These are phyloP conservation scores for Murraya paniculata DNA, from an alignment of 345 rosid species.

Conservation along the genomic window DNA sequence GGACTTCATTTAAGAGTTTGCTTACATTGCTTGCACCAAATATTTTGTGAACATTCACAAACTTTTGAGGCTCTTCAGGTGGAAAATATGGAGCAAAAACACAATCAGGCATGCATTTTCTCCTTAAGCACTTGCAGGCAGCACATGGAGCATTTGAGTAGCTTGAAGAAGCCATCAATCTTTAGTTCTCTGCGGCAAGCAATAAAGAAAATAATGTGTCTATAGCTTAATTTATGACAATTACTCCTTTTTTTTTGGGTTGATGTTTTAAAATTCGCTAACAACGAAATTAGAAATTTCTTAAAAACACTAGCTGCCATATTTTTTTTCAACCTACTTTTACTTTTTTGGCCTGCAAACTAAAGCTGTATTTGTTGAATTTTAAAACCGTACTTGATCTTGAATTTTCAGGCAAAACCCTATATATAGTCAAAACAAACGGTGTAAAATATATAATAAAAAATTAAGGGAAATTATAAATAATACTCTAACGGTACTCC, in stretches of 20 bases:
- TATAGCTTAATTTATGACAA: neutral
- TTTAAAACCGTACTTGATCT: neutral
- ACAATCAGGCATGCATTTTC: slow-evolving; percentile 58
- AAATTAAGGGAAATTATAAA: neutral
- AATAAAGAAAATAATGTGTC: neutral
- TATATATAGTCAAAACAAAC: slow-evolving; percentile 12
- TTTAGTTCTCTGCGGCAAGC: slow-evolving; percentile 1
- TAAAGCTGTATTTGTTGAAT: slow-evolving; percentile 22
- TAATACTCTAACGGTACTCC: neutral
- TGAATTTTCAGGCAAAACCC: slow-evolving; percentile 10
- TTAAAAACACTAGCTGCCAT: neutral
- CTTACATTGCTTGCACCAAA: slow-evolving; percentile 66
- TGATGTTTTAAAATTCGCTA: neutral
- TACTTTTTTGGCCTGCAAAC: slow-evolving; percentile 20
- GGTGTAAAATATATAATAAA: neutral
- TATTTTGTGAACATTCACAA: slow-evolving; percentile 59
- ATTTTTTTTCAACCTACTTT: slow-evolving; percentile 17
- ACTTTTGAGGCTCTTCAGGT: slow-evolving; percentile 65
- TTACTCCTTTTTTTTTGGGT: neutral
- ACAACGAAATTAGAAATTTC: neutral
- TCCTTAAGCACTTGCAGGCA: slow-evolving; percentile 65
- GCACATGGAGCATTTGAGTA: slow-evolving; percentile 58
- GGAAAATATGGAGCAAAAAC: slow-evolving; percentile 63
- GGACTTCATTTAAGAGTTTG: slow-evolving; percentile 53
- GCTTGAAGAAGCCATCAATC: slow-evolving; percentile 45